These are phyloP conservation scores for Starmera pachycereana DNA, from an alignment of 805 yeast species.

Conservation along the genomic window DNA sequence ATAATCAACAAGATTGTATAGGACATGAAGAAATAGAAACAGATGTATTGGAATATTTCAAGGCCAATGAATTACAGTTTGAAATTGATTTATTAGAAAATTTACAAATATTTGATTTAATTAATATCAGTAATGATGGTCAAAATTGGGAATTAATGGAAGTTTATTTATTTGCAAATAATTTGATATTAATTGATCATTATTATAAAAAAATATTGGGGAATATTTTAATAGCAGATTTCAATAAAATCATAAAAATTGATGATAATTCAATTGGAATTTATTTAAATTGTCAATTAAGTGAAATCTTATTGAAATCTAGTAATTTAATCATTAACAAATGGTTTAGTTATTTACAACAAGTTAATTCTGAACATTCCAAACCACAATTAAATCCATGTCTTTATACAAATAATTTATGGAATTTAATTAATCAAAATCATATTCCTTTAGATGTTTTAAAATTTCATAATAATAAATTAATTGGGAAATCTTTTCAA, in stretches of 20 bases:
- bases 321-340: conserved; percentile 17
- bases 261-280: conserved; percentile 21
- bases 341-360: conserved; percentile 21
- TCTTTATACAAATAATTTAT: conserved; percentile 32
- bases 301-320: too few relatives aligned
- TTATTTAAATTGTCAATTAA: conserved; percentile 19
- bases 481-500: too few relatives aligned
- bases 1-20: too few relatives aligned
- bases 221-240: conserved; percentile 24
- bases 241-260: conserved; percentile 20
- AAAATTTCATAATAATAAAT: conserved; percentile 12
- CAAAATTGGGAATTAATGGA: conserved; percentile 29
- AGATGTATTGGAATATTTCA: too few relatives aligned
- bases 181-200: conserved; percentile 18
- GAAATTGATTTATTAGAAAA: too few relatives aligned
- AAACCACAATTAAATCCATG: too few relatives aligned
- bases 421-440: conserved; percentile 30
- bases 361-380: too few relatives aligned
- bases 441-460: conserved; percentile 30
- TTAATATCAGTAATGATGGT: conserved; percentile 33
- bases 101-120: conserved; percentile 29
- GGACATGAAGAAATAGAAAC: too few relatives aligned
- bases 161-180: conserved; percentile 24
- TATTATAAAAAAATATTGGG: conserved; percentile 26
- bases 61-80: too few relatives aligned